Percentiles rank a stretch among this genome's conserved stretches.
Conservation (phyloP, 1,284 basidiomycete species). For the Gymnopus androsaceus region DNA sequence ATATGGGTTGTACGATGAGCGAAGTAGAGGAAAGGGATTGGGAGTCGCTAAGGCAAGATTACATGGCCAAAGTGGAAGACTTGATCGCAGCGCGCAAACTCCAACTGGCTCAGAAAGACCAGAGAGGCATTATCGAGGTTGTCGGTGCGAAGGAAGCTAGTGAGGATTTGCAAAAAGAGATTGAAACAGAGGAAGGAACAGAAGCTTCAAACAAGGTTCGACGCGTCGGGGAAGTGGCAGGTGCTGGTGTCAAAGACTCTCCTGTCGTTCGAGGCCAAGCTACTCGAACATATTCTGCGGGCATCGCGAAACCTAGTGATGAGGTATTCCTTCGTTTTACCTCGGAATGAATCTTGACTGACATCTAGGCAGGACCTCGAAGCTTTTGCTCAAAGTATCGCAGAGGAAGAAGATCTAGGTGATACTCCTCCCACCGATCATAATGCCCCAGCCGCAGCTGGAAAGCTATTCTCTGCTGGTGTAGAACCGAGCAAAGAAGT, state of each 20-base stretch:
- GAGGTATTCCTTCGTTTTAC: neutral
- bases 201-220: neutral
- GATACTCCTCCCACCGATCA: too few relatives aligned
- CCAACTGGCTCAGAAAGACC: neutral
- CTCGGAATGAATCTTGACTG: neutral
- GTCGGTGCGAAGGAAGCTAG: neutral
- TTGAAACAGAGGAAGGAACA: neutral
- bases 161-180: neutral
- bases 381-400: neutral
- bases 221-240: neutral
- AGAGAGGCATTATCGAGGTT: slow-evolving; percentile 1
- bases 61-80: neutral
- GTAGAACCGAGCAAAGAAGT: slow-evolving; percentile 3
- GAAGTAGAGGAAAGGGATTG: slow-evolving; percentile 12
- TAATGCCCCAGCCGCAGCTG: too few relatives aligned
- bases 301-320: neutral
- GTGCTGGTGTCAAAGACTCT: neutral
- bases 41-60: neutral
- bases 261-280: neutral
- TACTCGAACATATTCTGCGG: neutral
- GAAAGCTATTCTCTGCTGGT: neutral
- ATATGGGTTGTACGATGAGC: slow-evolving; percentile 36
- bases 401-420: too few relatives aligned
- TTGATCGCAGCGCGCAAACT: neutral
- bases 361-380: neutral